Evolutionary conservation across 2,329 filamentous ascomycete species (phyloP).

Genomic region (Aspergillus eucalypticola): DNA sequence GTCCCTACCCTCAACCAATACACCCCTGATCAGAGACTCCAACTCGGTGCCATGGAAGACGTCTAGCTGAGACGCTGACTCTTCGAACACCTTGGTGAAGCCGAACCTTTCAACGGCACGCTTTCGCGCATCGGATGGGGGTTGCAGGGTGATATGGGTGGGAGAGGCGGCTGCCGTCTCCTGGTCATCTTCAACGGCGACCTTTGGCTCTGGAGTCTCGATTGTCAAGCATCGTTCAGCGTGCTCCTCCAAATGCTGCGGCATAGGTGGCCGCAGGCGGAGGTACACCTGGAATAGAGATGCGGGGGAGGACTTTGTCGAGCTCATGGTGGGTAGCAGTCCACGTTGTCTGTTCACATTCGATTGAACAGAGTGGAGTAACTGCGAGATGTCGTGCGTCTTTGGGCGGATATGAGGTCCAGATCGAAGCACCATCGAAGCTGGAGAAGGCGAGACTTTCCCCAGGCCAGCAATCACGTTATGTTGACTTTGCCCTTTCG

Average conservation of each 20-base stretch:
- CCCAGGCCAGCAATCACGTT: constrained; percentile 12
- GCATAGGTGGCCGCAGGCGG: constrained; percentile 70
- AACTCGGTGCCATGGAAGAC: constrained; percentile 81
- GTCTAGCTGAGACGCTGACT: constrained; percentile 79
- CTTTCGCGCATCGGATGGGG: constrained; percentile 78
- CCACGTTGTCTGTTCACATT: constrained; percentile 1
- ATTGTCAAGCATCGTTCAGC: constrained; percentile 74
- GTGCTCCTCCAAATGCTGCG: constrained; percentile 39
- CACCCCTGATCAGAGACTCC: constrained; percentile 73
- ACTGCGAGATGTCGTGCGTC: not conserved
- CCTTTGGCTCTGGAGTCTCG: constrained; percentile 55
- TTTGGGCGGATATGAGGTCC: not conserved
- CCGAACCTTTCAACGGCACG: constrained; percentile 90
- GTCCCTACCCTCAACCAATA: constrained; percentile 81
- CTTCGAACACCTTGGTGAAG: constrained; percentile 91
- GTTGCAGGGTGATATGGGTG: constrained; percentile 74
- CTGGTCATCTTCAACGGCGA: constrained; percentile 38
- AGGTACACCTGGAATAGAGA: constrained; percentile 89
- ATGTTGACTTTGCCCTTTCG: constrained; percentile 12
- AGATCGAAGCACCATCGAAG: not conserved
- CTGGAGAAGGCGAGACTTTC: constrained; percentile 7
- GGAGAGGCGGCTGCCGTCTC: constrained; percentile 40
- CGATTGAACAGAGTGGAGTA: constrained; percentile 3
- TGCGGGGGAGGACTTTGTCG: constrained; percentile 51
- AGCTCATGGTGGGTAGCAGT: constrained; percentile 36